Conservation (phyloP, 1,139 yeast genomes). For the Taphrina wiesneri region DNA sequence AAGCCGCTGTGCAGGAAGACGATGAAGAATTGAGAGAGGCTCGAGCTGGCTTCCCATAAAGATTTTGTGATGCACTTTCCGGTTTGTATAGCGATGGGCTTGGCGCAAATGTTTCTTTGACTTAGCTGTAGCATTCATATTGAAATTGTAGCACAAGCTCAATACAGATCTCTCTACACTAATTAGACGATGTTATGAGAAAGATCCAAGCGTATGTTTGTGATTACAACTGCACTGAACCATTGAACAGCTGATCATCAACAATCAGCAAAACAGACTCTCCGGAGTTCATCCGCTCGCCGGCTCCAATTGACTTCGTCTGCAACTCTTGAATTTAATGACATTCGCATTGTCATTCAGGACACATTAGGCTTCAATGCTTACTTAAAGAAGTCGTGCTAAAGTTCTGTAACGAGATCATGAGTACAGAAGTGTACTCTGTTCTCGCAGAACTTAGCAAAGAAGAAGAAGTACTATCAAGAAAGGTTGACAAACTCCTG, state of each 20-base stretch:
- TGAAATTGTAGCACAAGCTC: no score
- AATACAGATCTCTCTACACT: no score
- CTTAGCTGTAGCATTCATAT: no score
- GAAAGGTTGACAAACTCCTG: slow-evolving; percentile 14
- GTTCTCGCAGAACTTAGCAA: slow-evolving; percentile 7
- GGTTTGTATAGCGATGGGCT: no score
- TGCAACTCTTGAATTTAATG: no score
- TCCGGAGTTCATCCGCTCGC: not conserved
- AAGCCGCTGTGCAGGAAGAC: not conserved
- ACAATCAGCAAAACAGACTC: slow-evolving; percentile 1
- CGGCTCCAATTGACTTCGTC: slow-evolving; percentile 2
- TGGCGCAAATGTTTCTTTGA: no score
- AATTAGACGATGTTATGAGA: no score
- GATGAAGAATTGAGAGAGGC: slow-evolving; percentile 3
- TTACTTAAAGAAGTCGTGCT: no score
- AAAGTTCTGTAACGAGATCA: not conserved
- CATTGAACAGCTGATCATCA: not conserved
- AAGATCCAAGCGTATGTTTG: no score
- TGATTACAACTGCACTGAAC: not conserved
- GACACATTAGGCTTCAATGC: no score
- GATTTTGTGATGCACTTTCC: not conserved
- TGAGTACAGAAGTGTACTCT: slow-evolving; percentile 16
- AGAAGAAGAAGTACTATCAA: slow-evolving; percentile 21
- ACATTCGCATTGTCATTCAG: no score
- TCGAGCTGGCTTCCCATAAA: slow-evolving; percentile 4